phyloP scores from a whole-genome alignment of 345 rosid genomes.

The Trapa bicornis region DNA sequence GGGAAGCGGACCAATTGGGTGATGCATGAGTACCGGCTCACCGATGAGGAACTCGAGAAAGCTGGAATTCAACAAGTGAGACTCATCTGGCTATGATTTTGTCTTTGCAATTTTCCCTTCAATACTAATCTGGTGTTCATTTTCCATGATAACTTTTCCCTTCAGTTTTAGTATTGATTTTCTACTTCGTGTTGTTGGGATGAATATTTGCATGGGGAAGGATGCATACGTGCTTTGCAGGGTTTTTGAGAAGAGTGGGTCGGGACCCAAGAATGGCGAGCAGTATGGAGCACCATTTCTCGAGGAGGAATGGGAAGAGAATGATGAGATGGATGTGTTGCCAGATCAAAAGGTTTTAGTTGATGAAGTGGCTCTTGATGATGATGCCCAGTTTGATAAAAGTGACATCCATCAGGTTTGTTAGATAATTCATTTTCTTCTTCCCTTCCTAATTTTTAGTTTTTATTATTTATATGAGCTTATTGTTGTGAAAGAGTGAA shows the following conservation, averaged over 20 bases:
- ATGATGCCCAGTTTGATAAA: constrained; percentile 23
- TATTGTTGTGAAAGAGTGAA: background rate
- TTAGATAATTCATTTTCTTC: background rate
- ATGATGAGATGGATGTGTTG: constrained; percentile 30
- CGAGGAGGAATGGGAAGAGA: constrained; percentile 86
- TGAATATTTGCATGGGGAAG: constrained; percentile 22
- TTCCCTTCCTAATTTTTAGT: background rate
- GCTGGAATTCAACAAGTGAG: constrained; percentile 7
- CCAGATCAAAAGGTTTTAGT: constrained; percentile 31
- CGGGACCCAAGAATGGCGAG: constrained; percentile 93
- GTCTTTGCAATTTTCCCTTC: background rate
- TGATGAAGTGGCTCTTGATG: constrained; percentile 27
- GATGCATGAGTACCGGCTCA: constrained; percentile 43
- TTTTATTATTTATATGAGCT: background rate
- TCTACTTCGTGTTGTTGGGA: background rate
- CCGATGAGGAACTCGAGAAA: constrained; percentile 6
- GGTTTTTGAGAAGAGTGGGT: constrained; percentile 85
- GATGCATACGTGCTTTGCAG: constrained; percentile 78
- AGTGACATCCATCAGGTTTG: constrained; percentile 55
- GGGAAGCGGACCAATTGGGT: constrained; percentile 79
- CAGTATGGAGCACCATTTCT: constrained; percentile 86
- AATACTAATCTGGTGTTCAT: no score
- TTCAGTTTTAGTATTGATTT: constrained; percentile 7
- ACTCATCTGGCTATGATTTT: background rate
- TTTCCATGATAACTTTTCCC: background rate